Conservation (phyloP, 495 filamentous ascomycete species). For the Tuber microsphaerosporum region DNA sequence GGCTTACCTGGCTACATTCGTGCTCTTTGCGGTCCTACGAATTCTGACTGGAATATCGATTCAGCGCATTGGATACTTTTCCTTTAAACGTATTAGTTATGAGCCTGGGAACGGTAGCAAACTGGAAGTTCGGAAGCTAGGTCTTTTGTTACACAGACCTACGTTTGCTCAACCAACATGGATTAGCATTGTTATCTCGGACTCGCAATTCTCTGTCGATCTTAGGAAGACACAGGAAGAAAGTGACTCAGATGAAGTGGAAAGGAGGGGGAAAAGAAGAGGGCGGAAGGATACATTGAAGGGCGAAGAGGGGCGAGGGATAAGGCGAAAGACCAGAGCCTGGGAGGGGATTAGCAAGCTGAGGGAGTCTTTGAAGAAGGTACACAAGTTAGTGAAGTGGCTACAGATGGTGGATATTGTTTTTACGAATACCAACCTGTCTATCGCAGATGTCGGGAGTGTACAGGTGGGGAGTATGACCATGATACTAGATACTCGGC, state of each 20-base stretch:
- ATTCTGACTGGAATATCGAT: constrained; percentile 92
- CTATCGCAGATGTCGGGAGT: constrained; percentile 69
- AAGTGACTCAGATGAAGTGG: constrained; percentile 18
- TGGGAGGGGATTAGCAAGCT: constrained; percentile 58
- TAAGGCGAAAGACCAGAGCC: constrained; percentile 44
- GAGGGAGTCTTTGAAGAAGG: constrained; percentile 55
- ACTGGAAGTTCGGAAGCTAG: constrained; percentile 82
- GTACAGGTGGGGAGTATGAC: constrained; percentile 77
- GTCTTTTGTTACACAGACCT: constrained; percentile 78
- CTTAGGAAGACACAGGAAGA: constrained; percentile 52
- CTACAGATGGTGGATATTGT: constrained; percentile 82
- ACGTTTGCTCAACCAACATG: constrained; percentile 97
- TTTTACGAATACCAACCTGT: constrained; percentile 69
- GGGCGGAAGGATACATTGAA: constrained; percentile 25
- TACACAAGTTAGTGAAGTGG: constrained; percentile 84
- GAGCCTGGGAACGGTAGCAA: constrained; percentile 76
- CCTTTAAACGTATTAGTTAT: constrained; percentile 80
- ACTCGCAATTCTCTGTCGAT: constrained; percentile 77
- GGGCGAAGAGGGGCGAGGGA: constrained; percentile 26
- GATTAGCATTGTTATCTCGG: constrained; percentile 80
- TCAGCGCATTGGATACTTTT: constrained; percentile 86
- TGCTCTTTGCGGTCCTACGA: constrained; percentile 85
- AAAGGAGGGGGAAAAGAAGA: constrained; percentile 32
- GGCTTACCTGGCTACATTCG: constrained; percentile 82
- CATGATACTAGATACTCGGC: constrained; percentile 79